Conservation (phyloP, 192 early-diverging fungal genomes). For the Coemansia sp. region DNA sequence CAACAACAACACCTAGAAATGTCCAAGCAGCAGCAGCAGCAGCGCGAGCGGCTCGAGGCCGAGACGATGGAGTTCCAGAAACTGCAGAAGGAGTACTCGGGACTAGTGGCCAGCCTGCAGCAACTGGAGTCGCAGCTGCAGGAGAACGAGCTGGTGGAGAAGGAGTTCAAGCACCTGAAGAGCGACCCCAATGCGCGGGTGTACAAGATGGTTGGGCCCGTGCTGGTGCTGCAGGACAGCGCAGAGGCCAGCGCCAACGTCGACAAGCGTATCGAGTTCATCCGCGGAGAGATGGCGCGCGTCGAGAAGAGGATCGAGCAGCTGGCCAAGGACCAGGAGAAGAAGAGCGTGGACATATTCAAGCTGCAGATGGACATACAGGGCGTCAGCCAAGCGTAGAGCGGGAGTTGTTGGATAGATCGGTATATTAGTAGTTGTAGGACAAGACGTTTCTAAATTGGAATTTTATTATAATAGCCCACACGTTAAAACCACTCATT, state of each 20-base stretch:
- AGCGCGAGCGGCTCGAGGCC: slow-evolving; percentile 63
- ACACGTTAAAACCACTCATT: too few species aligned
- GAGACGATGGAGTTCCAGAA: slow-evolving; percentile 72
- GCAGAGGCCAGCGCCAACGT: slow-evolving; percentile 86
- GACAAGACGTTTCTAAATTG: too few species aligned
- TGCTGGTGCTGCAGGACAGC: slow-evolving; percentile 90
- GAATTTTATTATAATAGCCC: too few species aligned
- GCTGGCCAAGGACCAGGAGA: slow-evolving; percentile 80
- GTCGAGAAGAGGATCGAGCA: slow-evolving; percentile 81
- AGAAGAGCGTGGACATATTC: slow-evolving; percentile 74
- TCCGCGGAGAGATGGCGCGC: slow-evolving; percentile 82
- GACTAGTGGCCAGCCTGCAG: slow-evolving; percentile 71
- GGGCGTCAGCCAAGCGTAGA: slow-evolving; percentile 16
- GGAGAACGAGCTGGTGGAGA: slow-evolving; percentile 91
- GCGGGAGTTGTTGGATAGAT: neutral
- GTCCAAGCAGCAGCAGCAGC: slow-evolving; percentile 18
- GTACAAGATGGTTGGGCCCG: slow-evolving; percentile 96
- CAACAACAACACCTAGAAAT: neutral
- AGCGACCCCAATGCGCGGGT: slow-evolving; percentile 79
- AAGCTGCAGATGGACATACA: slow-evolving; percentile 56
- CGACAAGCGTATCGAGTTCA: slow-evolving; percentile 91
- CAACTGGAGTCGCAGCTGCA: slow-evolving; percentile 93
- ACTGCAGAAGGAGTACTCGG: slow-evolving; percentile 76
- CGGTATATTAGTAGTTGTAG: neutral
- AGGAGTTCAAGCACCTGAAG: slow-evolving; percentile 86